Conservation (phyloP, 2,329 filamentous ascomycete genomes). For the Talaromyces pinophilus region DNA sequence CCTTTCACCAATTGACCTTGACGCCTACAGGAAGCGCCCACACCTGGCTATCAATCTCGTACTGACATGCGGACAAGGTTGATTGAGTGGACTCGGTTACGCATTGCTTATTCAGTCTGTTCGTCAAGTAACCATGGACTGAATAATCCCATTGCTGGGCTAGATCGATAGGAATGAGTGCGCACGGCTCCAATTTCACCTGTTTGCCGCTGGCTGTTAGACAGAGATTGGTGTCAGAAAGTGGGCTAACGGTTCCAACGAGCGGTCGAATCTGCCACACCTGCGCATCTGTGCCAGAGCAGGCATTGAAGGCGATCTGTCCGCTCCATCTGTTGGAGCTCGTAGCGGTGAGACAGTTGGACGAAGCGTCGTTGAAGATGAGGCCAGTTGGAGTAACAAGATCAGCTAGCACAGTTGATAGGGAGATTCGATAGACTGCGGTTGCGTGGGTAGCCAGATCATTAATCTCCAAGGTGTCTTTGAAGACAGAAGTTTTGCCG, state of each 20-base stretch:
- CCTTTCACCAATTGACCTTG: slow-evolving; percentile 19
- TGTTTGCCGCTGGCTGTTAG: slow-evolving; percentile 30
- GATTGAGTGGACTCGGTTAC: slow-evolving; percentile 43
- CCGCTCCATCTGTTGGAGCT: slow-evolving; percentile 23
- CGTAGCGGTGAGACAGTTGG: slow-evolving; percentile 45
- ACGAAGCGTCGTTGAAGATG: slow-evolving; percentile 53
- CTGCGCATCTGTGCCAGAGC: slow-evolving; percentile 45
- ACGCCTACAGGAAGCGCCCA: slow-evolving; percentile 50
- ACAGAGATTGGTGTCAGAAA: slow-evolving; percentile 40
- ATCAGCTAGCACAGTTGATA: slow-evolving; percentile 29
- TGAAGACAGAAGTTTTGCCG: slow-evolving; percentile 30
- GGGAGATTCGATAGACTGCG: slow-evolving; percentile 47
- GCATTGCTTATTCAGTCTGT: slow-evolving; percentile 36
- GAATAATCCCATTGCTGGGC: slow-evolving; percentile 48
- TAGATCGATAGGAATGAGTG: slow-evolving; percentile 26
- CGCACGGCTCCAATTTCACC: slow-evolving; percentile 19
- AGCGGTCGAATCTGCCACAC: slow-evolving; percentile 44
- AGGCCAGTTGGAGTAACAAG: slow-evolving; percentile 48
- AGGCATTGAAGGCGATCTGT: slow-evolving; percentile 39
- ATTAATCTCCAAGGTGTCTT: slow-evolving; percentile 31
- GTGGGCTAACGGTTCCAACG: slow-evolving; percentile 39
- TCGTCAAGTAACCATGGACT: slow-evolving; percentile 49
- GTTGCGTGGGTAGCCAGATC: slow-evolving; percentile 43
- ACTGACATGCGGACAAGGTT: slow-evolving; percentile 35
- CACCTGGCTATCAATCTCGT: slow-evolving; percentile 44